Base-by-base conservation (phyloP, 2,329 filamentous ascomycete genomes). In the Teratosphaeria zuluensis region DNA sequence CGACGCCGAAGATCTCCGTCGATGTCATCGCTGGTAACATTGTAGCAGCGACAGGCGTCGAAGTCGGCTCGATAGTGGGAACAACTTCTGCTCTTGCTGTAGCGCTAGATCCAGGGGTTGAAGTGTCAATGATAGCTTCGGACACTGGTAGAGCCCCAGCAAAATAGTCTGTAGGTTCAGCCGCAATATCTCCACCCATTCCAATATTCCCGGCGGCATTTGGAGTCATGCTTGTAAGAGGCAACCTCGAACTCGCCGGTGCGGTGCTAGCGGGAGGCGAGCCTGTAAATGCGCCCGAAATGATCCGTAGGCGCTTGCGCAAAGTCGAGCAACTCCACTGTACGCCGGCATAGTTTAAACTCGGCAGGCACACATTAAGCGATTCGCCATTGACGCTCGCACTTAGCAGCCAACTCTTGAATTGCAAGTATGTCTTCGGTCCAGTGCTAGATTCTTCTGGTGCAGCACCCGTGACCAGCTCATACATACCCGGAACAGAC, bases 301-400 rank as follows among this genome's bases (percentile, higher is more conserved):
- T 78, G 54, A 92, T 81, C 21, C 88, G 83, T 59, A 89, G 81
- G 14, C 87, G 81, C 65, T 81, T 84, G 58, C 87, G 79, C 51
- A 94, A 66, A 0, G 87, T 90, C 30, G 82, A 87, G 61, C 81
- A 85, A 2, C 83, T 85, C 89, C 89, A 92, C 14, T 78, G 77
- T 30, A 87, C 76, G 3, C 84, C 85, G 1, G 80, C 86, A 67
- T 86, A 90, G 19, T 75, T 70, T 62, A 83, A 81, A 6, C 80
- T 84, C 42, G 78, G 81, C 55, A 80, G 71, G 63, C 74, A 78
- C 4, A 81, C 73, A 62, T 84, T 81, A 28, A 80, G 68, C 16
- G 76, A 77, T 53, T 84, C 80, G 21, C 77, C 76, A 35, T 81
- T 76, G 52, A 76, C 76, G n/a, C 79, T 74, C 32, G 80, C 78